A percentile compares a stretch with the other conserved stretches of the same genome.
Conservation (phyloP, 2,329 filamentous ascomycete species). For the Fusarium proliferatum region DNA sequence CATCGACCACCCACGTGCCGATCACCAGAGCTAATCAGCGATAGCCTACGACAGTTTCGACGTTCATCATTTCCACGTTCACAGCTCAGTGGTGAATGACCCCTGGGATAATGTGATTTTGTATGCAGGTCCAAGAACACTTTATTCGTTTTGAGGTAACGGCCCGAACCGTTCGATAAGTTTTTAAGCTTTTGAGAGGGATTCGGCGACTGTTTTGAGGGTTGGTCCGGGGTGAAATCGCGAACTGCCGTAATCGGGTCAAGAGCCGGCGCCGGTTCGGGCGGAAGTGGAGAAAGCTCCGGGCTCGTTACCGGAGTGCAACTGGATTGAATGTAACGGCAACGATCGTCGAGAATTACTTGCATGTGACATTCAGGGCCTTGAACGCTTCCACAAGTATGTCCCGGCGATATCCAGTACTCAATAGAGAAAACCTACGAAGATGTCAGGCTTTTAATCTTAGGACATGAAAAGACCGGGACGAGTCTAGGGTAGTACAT, state of each 20-base stretch:
- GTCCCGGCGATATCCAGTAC: conserved; percentile 59
- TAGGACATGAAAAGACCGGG: rapidly evolving
- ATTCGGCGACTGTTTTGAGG: conserved; percentile 27
- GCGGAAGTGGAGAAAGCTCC: conserved; percentile 19
- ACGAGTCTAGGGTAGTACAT: background rate
- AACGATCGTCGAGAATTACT: background rate
- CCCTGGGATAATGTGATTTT: conserved; percentile 1
- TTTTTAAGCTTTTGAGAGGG: background rate
- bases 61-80: conserved; percentile 26
- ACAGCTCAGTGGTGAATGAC: conserved; percentile 21
- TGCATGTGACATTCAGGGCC: background rate
- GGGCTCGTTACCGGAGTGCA: background rate
- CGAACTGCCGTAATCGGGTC: conserved; percentile 33
- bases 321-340: background rate
- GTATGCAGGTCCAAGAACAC: conserved; percentile 5
- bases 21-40: conserved; percentile 21
- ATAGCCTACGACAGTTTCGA: conserved; percentile 4
- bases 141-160: conserved; percentile 25
- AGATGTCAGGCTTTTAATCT: background rate
- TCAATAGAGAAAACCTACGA: conserved; percentile 44
- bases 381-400: conserved; percentile 67
- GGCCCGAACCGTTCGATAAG: conserved; percentile 27
- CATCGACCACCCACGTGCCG: conserved; percentile 39
- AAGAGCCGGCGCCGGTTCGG: conserved; percentile 26
- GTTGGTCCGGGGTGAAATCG: background rate